phyloP scores from a whole-genome alignment of 1,139 yeast genomes.

The Geotrichum klebahnii region DNA sequence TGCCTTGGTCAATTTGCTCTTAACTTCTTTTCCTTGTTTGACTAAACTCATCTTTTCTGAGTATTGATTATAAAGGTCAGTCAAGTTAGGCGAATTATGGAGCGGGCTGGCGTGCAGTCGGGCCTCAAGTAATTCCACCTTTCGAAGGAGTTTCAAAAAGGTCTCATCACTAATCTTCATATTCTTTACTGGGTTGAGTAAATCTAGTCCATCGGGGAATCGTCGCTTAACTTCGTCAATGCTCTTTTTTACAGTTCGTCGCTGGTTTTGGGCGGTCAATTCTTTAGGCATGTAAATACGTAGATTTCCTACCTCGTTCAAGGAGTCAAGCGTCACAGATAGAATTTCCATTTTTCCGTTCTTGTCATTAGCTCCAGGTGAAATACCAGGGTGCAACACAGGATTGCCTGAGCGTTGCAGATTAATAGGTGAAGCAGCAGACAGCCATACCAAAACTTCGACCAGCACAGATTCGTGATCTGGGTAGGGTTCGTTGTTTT shows the following conservation, averaged over 20 bases:
- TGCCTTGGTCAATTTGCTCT: slow-evolving; percentile 35
- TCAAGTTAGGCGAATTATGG: slow-evolving; percentile 60
- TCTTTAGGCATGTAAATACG: slow-evolving; percentile 81
- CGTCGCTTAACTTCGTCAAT: slow-evolving; percentile 74
- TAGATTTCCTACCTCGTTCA: slow-evolving; percentile 70
- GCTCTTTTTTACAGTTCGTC: slow-evolving; percentile 70
- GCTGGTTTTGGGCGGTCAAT: slow-evolving; percentile 63
- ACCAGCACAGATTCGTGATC: slow-evolving; percentile 89
- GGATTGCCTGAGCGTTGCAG: slow-evolving; percentile 52
- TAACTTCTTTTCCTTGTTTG: slow-evolving; percentile 56
- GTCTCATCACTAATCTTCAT: slow-evolving; percentile 87
- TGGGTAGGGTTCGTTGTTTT: slow-evolving; percentile 39
- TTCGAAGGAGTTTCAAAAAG: slow-evolving; percentile 63
- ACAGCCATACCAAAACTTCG: slow-evolving; percentile 63
- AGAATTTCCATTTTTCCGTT: slow-evolving; percentile 65
- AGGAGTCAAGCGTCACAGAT: slow-evolving; percentile 77
- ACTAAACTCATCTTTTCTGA: slow-evolving; percentile 59
- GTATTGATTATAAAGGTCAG: slow-evolving; percentile 58
- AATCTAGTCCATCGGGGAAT: slow-evolving; percentile 84
- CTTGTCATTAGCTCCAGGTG: slow-evolving; percentile 75
- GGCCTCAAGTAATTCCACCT: slow-evolving; percentile 75
- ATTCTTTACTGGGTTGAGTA: slow-evolving; percentile 81
- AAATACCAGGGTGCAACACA: slow-evolving; percentile 75
- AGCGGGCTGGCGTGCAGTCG: slow-evolving; percentile 69
- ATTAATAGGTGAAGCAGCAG: slow-evolving; percentile 59